These are phyloP conservation scores for Acanthamoeba castellanii DNA, from an alignment of 208 protist species.

Conservation along the genomic window DNA sequence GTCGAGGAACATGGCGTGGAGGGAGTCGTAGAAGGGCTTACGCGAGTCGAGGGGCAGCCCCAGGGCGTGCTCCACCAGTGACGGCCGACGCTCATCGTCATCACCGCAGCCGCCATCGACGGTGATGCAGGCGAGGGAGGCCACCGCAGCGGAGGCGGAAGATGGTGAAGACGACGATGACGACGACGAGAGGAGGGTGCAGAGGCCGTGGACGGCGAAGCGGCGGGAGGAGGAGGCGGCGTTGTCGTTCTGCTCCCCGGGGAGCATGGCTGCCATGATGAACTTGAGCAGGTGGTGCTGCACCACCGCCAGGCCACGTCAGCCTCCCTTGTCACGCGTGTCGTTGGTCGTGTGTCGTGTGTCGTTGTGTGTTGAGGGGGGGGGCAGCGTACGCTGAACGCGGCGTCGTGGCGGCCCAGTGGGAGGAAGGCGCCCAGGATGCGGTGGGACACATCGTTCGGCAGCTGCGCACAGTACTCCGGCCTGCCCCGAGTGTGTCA, in stretches of 20 bases:
- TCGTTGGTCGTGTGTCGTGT: too few species aligned
- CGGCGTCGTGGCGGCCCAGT: background rate
- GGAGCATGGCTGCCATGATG: background rate
- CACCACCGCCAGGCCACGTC: background rate
- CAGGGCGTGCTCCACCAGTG: background rate
- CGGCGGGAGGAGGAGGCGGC: background rate
- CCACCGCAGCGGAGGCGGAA: background rate
- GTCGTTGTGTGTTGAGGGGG: background rate
- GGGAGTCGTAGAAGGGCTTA: conserved; percentile 1
- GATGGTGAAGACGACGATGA: background rate
- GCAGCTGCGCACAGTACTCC: background rate
- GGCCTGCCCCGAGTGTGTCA: background rate
- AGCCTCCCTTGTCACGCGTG: too few species aligned
- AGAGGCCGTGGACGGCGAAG: background rate
- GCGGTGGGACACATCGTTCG: background rate
- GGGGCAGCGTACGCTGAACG: background rate
- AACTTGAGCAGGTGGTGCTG: background rate
- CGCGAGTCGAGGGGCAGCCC: background rate
- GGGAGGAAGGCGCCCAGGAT: background rate
- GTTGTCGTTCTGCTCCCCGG: background rate
- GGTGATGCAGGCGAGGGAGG: background rate
- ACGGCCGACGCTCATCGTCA: too few species aligned
- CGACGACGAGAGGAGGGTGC: background rate
- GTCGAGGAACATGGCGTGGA: background rate
- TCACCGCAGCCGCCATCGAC: background rate